Conservation (phyloP, 495 filamentous ascomycete species). For the Penicillium diatomitis region DNA sequence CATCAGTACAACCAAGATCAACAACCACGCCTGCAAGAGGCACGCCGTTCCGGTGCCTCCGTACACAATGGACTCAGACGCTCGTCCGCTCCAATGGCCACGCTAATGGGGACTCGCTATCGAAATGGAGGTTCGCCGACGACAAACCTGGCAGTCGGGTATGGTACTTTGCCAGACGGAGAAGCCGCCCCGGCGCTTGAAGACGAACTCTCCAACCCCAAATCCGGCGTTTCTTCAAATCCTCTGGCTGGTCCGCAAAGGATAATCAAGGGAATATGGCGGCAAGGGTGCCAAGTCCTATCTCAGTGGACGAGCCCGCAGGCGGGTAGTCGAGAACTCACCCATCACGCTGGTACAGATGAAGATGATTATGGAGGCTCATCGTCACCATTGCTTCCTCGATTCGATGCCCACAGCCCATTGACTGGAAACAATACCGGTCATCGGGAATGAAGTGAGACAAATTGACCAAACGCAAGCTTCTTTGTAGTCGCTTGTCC, state of each 20-base stretch:
- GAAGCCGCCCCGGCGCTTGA: neutral
- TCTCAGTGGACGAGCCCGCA: constrained; percentile 17
- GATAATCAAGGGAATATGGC: constrained; percentile 18
- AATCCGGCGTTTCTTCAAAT: neutral
- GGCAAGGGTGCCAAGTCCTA: constrained; percentile 19
- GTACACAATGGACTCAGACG: constrained; percentile 11
- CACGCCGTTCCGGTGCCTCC: constrained; percentile 12
- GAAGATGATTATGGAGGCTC: constrained; percentile 2
- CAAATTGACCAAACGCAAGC: no score
- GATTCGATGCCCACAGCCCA: constrained; percentile 1
- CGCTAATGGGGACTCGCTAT: constrained; percentile 6
- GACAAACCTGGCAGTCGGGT: constrained; percentile 3
- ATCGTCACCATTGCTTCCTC: constrained; percentile 14
- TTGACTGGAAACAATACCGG: neutral
- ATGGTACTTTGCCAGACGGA: constrained; percentile 23
- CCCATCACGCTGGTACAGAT: neutral
- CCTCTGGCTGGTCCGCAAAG: constrained; percentile 30
- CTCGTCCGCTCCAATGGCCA: constrained; percentile 20
- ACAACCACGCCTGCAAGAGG: constrained; percentile 8
- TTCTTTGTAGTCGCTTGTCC: no score
- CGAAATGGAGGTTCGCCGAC: no score
- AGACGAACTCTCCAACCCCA: neutral
- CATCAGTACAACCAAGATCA: constrained; percentile 1
- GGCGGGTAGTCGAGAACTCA: constrained; percentile 8
- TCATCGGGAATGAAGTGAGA: neutral